Evolutionary conservation across 2,329 filamentous ascomycete genomes (phyloP), one percentile per base, ranked within the genome.

Genomic region (Phialophora tarda): DNA sequence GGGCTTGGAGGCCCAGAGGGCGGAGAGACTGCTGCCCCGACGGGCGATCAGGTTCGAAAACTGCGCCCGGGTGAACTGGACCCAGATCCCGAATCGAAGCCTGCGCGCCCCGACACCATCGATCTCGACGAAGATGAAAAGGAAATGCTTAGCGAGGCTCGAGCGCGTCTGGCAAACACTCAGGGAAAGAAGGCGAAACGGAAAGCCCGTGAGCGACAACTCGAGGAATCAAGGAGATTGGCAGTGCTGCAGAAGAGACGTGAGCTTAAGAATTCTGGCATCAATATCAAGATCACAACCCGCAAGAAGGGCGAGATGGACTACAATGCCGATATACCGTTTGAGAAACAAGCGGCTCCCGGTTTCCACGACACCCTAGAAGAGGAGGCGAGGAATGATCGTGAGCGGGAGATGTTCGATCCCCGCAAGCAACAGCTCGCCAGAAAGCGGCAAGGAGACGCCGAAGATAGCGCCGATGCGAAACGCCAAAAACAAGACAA

Each of bases 71-170:
- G 95, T 72, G 95, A 99, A 81, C 86, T 97, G 68, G 95, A 99
- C 74, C 93, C 94, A n/a, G 94, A 98, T 75, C 93, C 95, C 10
- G 95, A 99, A 80, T 95, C 91, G 73, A 97, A 97, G 78, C 95
- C 95, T 63, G 95, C 95, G 41, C 86, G 93, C 67, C 95, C 95
- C 47, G 95, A 99, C 78, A 97, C 95, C 5, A 95, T 99, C 77
- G 95, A 99, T 79, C 88, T 99, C 74, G 95, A 99, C 77, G 95
- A 99, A 78, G 95, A 99, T 76, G 95, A 99, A 80, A 98, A 99
- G 82, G 95, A 99, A 80, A 99, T 99, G 95, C 81, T 99, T 75
- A 97, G 93, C 77, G 95, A 99, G 81, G 95, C 95, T 72, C 91
- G 95, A 76, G 95, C 95, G 63, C 92, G 95, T 81, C 83, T 99